phyloP scores from a whole-genome alignment of 768 basidiomycete species.

The Lactifluus pinguis region DNA sequence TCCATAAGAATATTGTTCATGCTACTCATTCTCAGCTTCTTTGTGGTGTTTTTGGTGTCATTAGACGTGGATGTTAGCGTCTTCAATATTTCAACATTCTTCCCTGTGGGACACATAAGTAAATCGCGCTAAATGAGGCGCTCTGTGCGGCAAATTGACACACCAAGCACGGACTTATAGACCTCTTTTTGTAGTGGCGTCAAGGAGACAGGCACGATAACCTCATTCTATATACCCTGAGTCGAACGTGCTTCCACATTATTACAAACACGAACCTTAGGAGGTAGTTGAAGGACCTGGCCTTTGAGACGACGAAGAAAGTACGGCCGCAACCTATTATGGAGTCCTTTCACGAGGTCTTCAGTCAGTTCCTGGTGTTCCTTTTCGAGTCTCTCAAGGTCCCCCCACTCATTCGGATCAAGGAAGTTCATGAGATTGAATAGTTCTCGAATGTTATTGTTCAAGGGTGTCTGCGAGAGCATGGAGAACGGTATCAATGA shows the following conservation, averaged over 20 bases:
- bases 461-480: conserved; percentile 67
- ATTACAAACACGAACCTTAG: conserved; percentile 49
- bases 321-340: conserved; percentile 72
- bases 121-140: conserved; percentile 13
- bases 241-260: not conserved
- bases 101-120: conserved; percentile 35
- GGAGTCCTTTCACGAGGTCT: conserved; percentile 72
- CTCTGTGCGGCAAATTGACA: conserved; percentile 13
- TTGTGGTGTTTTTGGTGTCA: conserved; percentile 25
- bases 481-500: not conserved
- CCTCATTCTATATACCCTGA: conserved; percentile 55
- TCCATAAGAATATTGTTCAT: conserved; percentile 86
- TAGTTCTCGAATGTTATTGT: conserved; percentile 94
- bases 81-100: conserved; percentile 60
- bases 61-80: conserved; percentile 41
- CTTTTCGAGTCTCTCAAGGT: conserved; percentile 65
- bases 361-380: conserved; percentile 73
- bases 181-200: conserved; percentile 78
- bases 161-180: conserved; percentile 79
- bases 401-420: conserved; percentile 64
- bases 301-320: conserved; percentile 91
- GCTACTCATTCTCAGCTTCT: conserved; percentile 37
- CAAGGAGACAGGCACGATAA: conserved; percentile 88
- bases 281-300: conserved; percentile 85
- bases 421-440: conserved; percentile 98